These are phyloP conservation scores for Tribonema minus DNA, from an alignment of 108 stramenopile genomes.

Conservation along the genomic window DNA sequence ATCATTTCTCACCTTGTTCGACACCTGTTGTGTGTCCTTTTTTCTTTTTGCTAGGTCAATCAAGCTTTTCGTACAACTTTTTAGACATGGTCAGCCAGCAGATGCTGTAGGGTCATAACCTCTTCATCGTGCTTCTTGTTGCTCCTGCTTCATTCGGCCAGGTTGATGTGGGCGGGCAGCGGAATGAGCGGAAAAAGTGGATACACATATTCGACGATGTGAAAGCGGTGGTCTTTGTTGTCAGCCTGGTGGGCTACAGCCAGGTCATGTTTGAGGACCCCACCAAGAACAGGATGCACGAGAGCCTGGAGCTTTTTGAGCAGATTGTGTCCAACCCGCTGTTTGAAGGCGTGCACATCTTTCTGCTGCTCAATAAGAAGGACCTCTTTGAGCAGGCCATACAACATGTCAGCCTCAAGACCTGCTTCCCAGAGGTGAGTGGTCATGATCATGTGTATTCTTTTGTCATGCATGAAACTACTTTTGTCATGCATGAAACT, in stretches of 20 bases:
- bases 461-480: too few relatives aligned
- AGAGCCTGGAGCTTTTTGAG: slow-evolving; percentile 37
- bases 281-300: slow-evolving; percentile 30
- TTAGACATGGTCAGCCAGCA: too few relatives aligned
- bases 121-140: too few relatives aligned
- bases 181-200: too few relatives aligned
- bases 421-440: slow-evolving; percentile 32
- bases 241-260: slow-evolving; percentile 45
- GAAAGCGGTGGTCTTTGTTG: slow-evolving; percentile 43
- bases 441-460: too few relatives aligned
- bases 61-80: too few relatives aligned
- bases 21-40: too few relatives aligned
- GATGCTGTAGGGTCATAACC: too few relatives aligned
- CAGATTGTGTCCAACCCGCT: slow-evolving; percentile 30
- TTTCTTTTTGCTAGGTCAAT: too few relatives aligned
- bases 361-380: slow-evolving; percentile 24
- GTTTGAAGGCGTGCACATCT: slow-evolving; percentile 3
- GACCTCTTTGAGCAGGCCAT: slow-evolving; percentile 33
- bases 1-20: too few relatives aligned
- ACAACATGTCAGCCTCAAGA: background rate
- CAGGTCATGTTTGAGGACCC: slow-evolving; percentile 27
- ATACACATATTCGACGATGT: slow-evolving; percentile 58
- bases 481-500: too few relatives aligned
- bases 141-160: too few relatives aligned
- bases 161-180: slow-evolving; percentile 58